Evolutionary conservation across 352 stramenopile genomes (phyloP).

Genomic region (Pythium vanterpoolii): DNA sequence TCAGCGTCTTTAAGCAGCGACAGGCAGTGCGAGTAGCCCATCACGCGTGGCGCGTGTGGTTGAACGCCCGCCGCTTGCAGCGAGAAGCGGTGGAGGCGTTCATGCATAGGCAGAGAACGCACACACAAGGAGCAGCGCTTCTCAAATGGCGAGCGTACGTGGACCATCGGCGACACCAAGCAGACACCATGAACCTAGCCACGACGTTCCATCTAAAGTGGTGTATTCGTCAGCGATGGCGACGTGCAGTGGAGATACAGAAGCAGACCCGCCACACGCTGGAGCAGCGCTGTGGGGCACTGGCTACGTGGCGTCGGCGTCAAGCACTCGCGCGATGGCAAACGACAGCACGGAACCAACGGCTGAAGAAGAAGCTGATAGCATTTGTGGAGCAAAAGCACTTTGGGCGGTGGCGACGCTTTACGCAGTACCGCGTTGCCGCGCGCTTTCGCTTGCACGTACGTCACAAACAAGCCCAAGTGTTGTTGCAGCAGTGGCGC

Average conservation of each 20-base stretch:
- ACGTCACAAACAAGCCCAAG: constrained; percentile 25
- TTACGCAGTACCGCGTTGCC: constrained; percentile 29
- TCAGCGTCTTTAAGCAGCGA: constrained; percentile 12
- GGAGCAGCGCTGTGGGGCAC: not conserved
- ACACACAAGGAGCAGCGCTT: not conserved
- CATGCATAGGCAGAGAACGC: not conserved
- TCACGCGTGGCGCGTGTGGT: not conserved
- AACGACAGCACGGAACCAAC: not conserved
- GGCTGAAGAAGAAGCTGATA: constrained; percentile 15
- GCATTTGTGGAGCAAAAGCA: constrained; percentile 40
- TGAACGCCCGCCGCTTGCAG: not conserved
- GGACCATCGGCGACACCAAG: not conserved
- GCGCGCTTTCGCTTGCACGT: constrained; percentile 32
- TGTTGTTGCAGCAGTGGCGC: not conserved
- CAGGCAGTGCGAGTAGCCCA: not conserved
- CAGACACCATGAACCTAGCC: not conserved
- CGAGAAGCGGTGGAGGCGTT: not conserved
- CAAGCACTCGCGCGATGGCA: constrained; percentile 27
- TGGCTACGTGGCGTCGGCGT: constrained; percentile 5
- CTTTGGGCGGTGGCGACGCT: constrained; percentile 30
- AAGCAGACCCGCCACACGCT: not conserved
- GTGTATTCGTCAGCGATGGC: constrained; percentile 13
- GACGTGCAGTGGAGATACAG: not conserved
- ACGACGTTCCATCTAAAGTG: not conserved
- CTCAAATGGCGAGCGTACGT: constrained; percentile 1